phyloP scores from a whole-genome alignment of 176 grass and related monocot species.

The Guadua angustifolia region DNA sequence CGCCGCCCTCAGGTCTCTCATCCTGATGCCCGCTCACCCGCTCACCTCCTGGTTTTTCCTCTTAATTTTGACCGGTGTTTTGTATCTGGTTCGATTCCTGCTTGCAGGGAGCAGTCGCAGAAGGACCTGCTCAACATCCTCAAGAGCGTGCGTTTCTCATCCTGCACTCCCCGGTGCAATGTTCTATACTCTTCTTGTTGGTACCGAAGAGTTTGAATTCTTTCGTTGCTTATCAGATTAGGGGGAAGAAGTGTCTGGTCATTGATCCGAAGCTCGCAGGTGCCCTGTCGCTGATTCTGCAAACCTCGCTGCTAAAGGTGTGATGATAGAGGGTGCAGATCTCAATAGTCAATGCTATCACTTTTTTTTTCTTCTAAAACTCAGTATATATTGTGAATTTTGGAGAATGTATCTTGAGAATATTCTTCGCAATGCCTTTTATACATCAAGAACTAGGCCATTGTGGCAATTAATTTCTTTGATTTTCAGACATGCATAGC shows the following conservation, averaged over 20 bases:
- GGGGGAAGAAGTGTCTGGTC: slow-evolving; percentile 77
- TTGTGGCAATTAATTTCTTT: not conserved
- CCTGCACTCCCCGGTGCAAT: not conserved
- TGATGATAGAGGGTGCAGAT: too few species aligned
- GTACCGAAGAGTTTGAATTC: slow-evolving; percentile 1
- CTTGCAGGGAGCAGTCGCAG: slow-evolving; percentile 78
- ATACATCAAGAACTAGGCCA: not conserved
- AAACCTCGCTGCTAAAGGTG: slow-evolving; percentile 74
- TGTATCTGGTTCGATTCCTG: not conserved
- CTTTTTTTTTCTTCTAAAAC: not conserved
- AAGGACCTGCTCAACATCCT: slow-evolving; percentile 84
- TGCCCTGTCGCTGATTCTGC: slow-evolving; percentile 68
- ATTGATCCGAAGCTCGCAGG: slow-evolving; percentile 80
- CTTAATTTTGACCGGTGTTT: slow-evolving; percentile 1
- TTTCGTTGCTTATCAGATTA: slow-evolving; percentile 50
- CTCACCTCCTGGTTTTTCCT: not conserved
- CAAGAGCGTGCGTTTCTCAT: slow-evolving; percentile 59
- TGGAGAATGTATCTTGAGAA: not conserved
- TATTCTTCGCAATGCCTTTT: slow-evolving; percentile 10
- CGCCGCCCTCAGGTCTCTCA: slow-evolving; percentile 56
- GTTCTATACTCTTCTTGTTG: not conserved
- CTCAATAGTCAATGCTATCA: not conserved
- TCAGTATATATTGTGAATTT: not conserved
- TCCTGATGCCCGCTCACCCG: not conserved
- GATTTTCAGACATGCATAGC: not conserved